A percentile compares a stretch with the other conserved stretches of the same genome.
phyloP scores from a whole-genome alignment of 306 rosid genomes.

The Quercus suber region DNA sequence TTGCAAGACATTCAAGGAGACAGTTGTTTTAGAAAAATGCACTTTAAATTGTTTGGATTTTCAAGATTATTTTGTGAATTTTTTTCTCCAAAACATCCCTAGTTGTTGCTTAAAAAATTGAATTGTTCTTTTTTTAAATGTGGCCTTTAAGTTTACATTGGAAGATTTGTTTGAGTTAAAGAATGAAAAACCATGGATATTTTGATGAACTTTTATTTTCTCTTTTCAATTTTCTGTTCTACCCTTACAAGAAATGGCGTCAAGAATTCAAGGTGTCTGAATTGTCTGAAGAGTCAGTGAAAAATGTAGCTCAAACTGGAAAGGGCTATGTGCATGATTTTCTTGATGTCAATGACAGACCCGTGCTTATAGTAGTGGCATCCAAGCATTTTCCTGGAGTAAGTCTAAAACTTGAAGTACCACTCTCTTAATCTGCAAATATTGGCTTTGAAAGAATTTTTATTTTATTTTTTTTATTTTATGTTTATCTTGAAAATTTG shows the following conservation, averaged over 20 bases:
- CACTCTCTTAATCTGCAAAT: conserved; percentile 7
- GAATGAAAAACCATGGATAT: neutral
- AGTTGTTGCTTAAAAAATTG: conserved; percentile 6
- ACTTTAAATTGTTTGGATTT: neutral
- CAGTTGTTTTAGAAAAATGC: neutral
- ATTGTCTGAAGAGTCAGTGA: conserved; percentile 65
- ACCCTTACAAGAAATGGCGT: conserved; percentile 80
- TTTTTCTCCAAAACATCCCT: neutral
- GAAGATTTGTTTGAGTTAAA: neutral
- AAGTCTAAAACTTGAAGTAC: conserved; percentile 34
- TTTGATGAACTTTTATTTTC: neutral
- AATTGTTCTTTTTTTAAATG: neutral
- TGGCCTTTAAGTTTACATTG: neutral
- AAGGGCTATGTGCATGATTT: conserved; percentile 73
- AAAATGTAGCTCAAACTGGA: conserved; percentile 66
- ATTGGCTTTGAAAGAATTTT: neutral
- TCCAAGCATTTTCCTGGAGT: conserved; percentile 78
- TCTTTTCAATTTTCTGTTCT: conserved; percentile 32
- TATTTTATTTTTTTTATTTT: neutral
- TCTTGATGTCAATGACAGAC: conserved; percentile 68
- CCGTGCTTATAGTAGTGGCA: conserved; percentile 75
- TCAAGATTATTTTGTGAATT: neutral
- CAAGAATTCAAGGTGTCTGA: conserved; percentile 73
- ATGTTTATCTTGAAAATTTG: conserved; percentile 1
- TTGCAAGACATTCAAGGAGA: neutral